These are phyloP conservation scores for Medicago arabica DNA, from an alignment of 306 rosid species.

Conservation along the genomic window DNA sequence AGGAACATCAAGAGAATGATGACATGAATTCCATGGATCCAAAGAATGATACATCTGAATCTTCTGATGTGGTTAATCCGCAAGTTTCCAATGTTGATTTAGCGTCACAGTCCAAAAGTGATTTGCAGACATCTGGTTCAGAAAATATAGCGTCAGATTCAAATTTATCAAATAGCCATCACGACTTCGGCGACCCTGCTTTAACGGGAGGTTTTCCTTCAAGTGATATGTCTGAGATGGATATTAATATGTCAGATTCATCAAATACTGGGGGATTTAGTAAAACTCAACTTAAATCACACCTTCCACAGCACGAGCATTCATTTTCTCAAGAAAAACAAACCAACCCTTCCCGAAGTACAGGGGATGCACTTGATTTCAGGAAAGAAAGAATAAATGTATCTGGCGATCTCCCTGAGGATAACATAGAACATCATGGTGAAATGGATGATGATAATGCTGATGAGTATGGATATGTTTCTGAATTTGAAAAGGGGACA, in stretches of 20 bases:
- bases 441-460: slow-evolving; percentile 72
- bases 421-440: slow-evolving; percentile 48
- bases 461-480: slow-evolving; percentile 86
- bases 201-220: slow-evolving; percentile 68
- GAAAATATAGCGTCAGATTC: slow-evolving; percentile 54
- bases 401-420: slow-evolving; percentile 65
- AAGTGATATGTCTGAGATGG: slow-evolving; percentile 58
- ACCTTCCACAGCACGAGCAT: slow-evolving; percentile 47
- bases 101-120: slow-evolving; percentile 57
- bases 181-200: slow-evolving; percentile 53
- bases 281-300: slow-evolving; percentile 54
- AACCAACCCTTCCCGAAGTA: slow-evolving; percentile 79
- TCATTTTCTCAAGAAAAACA: slow-evolving; percentile 58
- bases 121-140: slow-evolving; percentile 54
- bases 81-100: slow-evolving; percentile 53
- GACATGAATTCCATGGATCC: slow-evolving; percentile 48
- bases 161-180: slow-evolving; percentile 55
- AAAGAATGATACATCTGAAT: slow-evolving; percentile 51
- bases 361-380: slow-evolving; percentile 72
- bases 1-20: slow-evolving; percentile 55
- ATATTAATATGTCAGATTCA: slow-evolving; percentile 61
- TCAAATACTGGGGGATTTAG: slow-evolving; percentile 63
- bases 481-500: slow-evolving; percentile 78
- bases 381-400: slow-evolving; percentile 79
- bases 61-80: slow-evolving; percentile 48